Conservation (phyloP, 129 eudicot species). For the Dittrichia graveolens region DNA sequence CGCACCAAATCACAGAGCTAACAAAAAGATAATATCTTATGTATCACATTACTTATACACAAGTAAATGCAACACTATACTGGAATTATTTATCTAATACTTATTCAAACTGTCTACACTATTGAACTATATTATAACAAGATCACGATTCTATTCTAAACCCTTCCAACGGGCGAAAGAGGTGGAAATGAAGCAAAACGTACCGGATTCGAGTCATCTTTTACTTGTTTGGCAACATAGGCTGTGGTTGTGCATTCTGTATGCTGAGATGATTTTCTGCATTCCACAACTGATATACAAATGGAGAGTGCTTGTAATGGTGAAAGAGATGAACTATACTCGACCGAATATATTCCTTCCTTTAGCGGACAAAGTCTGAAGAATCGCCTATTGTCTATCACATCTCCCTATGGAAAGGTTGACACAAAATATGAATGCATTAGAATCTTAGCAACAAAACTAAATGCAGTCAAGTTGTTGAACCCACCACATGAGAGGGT, state of each 20-base stretch:
- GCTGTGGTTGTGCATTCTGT: conserved; percentile 31
- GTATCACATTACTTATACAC: conserved; percentile 20
- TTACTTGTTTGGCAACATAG: conserved; percentile 30
- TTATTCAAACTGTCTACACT: conserved; percentile 14
- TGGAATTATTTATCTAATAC: conserved; percentile 3
- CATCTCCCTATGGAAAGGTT: conserved; percentile 50
- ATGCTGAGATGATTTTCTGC: conserved; percentile 47
- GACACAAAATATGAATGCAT: not conserved
- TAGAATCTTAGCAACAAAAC: not conserved
- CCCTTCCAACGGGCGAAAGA: conserved; percentile 45
- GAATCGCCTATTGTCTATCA: conserved; percentile 32
- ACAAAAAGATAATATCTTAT: conserved; percentile 14
- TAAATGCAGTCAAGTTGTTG: not conserved
- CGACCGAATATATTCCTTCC: conserved; percentile 66
- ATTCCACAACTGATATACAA: conserved; percentile 57
- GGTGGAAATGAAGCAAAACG: conserved; percentile 50
- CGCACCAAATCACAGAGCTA: too few species aligned
- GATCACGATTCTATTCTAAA: conserved; percentile 12
- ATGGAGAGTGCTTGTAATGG: conserved; percentile 72
- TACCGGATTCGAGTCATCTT: conserved; percentile 37
- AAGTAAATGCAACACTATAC: conserved; percentile 14
- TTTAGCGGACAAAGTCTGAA: conserved; percentile 55
- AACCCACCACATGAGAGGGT: too few species aligned
- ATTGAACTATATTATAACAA: conserved; percentile 16
- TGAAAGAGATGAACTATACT: conserved; percentile 63